Evolutionary conservation across 177 flowering plant genomes (phyloP).

Genomic region (Vitis hybrid): DNA sequence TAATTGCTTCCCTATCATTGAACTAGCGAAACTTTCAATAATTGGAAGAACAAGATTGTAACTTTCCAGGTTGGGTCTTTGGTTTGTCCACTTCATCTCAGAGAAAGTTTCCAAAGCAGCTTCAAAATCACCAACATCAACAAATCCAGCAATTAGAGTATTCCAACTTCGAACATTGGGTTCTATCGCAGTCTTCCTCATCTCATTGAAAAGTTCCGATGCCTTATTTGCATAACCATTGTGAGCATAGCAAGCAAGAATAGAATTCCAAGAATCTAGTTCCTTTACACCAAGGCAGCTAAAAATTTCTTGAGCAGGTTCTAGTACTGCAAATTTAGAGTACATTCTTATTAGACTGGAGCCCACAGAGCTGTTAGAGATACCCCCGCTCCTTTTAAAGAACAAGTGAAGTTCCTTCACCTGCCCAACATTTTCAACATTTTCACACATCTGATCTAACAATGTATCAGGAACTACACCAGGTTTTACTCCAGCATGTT

Average conservation of each 20-base stretch:
- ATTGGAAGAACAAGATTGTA: constrained; percentile 21
- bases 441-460: constrained; percentile 15
- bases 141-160: constrained; percentile 20
- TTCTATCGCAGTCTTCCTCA: constrained; percentile 16
- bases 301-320: constrained; percentile 24
- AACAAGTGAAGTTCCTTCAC: constrained; percentile 22
- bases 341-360: constrained; percentile 23
- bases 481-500: constrained; percentile 6
- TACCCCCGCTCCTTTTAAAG: constrained; percentile 8
- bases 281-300: constrained; percentile 9
- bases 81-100: constrained; percentile 24
- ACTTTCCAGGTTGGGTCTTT: constrained; percentile 16
- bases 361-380: constrained; percentile 8
- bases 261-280: constrained; percentile 26
- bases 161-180: constrained; percentile 24
- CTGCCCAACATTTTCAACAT: constrained; percentile 10
- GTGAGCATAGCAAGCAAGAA: constrained; percentile 28
- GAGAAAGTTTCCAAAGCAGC: constrained; percentile 22
- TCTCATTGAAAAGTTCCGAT: constrained; percentile 15
- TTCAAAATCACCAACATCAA: constrained; percentile 16
- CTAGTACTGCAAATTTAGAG: constrained; percentile 20
- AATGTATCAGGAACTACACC: constrained; percentile 4
- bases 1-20: constrained; percentile 26
- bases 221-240: constrained; percentile 19
- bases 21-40: constrained; percentile 10